Base-by-base conservation (phyloP, 208 protist species). In the Leishmania major region DNA sequence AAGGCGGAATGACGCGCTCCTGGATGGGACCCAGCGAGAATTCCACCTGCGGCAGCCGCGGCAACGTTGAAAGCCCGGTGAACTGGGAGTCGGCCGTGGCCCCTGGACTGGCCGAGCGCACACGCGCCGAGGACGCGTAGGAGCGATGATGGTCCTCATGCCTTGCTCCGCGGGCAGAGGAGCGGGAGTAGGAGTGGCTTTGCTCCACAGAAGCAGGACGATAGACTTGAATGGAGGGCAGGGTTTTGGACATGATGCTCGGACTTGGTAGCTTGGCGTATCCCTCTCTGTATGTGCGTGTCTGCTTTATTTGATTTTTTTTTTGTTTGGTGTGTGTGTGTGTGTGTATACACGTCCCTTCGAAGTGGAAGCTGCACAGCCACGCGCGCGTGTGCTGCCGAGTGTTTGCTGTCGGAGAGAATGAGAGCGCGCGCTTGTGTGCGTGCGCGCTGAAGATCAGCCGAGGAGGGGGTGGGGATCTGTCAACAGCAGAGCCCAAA, bases 11-110 rank as follows among this genome's bases (percentile, higher is more conserved):
- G 22, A 75, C 82, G 64, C 88, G 89, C 60, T 96, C 91, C 82
- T 94, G 84, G 53, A 94, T 76, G 0, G 93, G 93, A 25, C 93
- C 93, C 3, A 96, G 90, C 0, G 91, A 89, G 85, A 96, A 96
- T 69, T 95, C 90, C 22, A 95, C 84, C 66, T 86, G 89, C 22
- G 89, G 89, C 75, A 92, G 81, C 51, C 80, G 81, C 3, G 82
- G 76, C 59, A 91, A 51, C 31, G 81, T 82, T 64, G 79, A n/a
- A 22, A 75, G 35, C 49, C 28, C 31, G 7, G 70, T 69, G 51
- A 81, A 69, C 13, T 72, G 70, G 17, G 78, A 66, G 22, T 76
- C 77, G 5, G 75, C 79, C 15, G 75, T 62, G 35, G 40, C 69
- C 22, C 69, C 51, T 13, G 78, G 70, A 60, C 80, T 72, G 4